Evolutionary conservation across 2,329 filamentous ascomycete genomes (phyloP), one percentile per base, ranked within the genome.

Genomic region (Fusarium burgessii): DNA sequence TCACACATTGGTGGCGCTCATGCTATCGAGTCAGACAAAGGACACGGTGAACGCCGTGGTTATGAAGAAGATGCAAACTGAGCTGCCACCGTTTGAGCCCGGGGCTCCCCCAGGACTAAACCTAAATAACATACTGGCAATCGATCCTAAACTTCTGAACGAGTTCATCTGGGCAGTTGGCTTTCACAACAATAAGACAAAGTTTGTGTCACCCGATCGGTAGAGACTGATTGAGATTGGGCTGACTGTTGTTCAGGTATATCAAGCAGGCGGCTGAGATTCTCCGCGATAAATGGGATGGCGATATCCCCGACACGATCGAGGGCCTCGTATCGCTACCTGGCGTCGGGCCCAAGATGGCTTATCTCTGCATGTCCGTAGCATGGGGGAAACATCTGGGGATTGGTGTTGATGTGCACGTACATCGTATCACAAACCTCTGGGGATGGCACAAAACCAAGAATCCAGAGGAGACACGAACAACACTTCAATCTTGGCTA

Each of bases 281-380:
- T 36, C 85, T 97, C 29, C 87, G 89, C 47, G 91, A 95, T 76
- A 80, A 89, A 57, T 93, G 89, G 81, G 79, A 84, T 64, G 89
- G 89, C 55, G 95, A 98, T 77, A 96, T 98, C 59, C 95, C 95
- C 2, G 86, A 91, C 68, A 92, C 91, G 1, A 89, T 95, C 55
- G 87, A 90, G 68, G 94, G 92, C 1, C 86, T 98, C 23, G 90
- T 91, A 55, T 88, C 89, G 3, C 86, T 97, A 0, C 94, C 94
- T 0, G 95, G 95, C 8, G 95, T 98, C 2, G 95, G 95, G 0
- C 95, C 95, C 33, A 98, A 98, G 82, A 98, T 98, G 95, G 94
- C 92, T 15, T 95, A 96, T 79, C 87, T 98, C 25, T 95, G 92
- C 78, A 89, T 97, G 84, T 92, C 91, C 49, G 92, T 92, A 1